phyloP scores from a whole-genome alignment of 2,329 filamentous ascomycete species.

The Verticillium longisporum region DNA sequence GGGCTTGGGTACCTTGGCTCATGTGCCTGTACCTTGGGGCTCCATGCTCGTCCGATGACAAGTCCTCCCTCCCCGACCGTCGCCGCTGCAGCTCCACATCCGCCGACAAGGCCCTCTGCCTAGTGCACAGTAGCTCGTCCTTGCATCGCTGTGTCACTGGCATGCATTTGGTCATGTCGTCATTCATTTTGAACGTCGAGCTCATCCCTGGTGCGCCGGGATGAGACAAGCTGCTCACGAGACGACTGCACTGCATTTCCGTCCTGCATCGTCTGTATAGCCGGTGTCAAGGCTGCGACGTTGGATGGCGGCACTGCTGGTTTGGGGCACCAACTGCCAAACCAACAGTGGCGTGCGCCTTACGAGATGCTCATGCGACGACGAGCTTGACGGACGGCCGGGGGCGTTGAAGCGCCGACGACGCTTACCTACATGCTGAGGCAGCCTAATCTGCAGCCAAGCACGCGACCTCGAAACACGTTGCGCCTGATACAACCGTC shows the following conservation, averaged over 20 bases:
- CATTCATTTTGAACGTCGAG: not conserved
- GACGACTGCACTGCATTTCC: not conserved
- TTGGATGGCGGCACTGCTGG: too few species aligned
- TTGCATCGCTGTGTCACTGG: not conserved
- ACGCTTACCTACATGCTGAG: not conserved
- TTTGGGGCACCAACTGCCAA: not conserved
- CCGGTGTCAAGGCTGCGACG: not conserved
- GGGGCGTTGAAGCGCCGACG: not conserved
- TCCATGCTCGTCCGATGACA: not conserved
- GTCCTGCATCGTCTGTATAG: not conserved
- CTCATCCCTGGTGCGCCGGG: not conserved
- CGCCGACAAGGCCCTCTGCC: not conserved
- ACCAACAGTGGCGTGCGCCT: not conserved
- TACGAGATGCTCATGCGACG: not conserved
- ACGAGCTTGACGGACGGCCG: not conserved
- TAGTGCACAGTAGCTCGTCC: not conserved
- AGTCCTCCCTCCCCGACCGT: not conserved
- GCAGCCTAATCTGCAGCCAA: not conserved
- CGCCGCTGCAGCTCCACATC: not conserved
- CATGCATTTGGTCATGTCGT: not conserved
- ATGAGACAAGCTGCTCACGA: not conserved
- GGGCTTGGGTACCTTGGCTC: not conserved
- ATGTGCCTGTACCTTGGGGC: not conserved
- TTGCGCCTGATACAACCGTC: not conserved
- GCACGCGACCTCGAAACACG: not conserved